Conservation (phyloP, 306 rosid genomes). For the Lablab purpureus region DNA sequence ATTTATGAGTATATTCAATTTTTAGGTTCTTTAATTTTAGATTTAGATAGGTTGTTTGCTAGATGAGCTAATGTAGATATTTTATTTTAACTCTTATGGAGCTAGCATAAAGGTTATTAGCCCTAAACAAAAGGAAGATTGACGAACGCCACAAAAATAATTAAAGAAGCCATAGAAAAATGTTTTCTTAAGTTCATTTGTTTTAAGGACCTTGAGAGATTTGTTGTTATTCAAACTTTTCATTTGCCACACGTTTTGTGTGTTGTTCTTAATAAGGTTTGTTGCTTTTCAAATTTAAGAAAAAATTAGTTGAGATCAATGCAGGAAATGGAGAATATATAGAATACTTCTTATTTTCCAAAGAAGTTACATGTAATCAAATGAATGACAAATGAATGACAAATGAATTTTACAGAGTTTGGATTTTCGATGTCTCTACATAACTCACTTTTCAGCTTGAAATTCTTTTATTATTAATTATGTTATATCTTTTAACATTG, state of each 20-base stretch:
- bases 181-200: conserved; percentile 22
- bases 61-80: not conserved
- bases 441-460: not conserved
- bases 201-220: conserved; percentile 1
- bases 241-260: conserved; percentile 3
- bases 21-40: not conserved
- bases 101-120: not conserved
- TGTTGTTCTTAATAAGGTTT: conserved; percentile 15
- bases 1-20: not conserved
- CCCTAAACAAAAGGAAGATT: conserved; percentile 11
- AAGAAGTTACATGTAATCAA: not conserved
- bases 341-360: no score
- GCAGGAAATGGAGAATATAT: no score
- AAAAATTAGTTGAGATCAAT: not conserved
- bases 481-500: not conserved
- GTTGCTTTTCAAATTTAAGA: not conserved
- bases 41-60: conserved; percentile 16
- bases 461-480: no score
- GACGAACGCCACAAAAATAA: not conserved
- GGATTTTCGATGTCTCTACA: conserved; percentile 25
- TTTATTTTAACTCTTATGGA: not conserved
- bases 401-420: not conserved
- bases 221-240: conserved; percentile 26
- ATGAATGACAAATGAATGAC: not conserved
- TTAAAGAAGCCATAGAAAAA: conserved; percentile 5